Evolutionary conservation across 805 yeast species (phyloP), one percentile per base, ranked within the genome.

Genomic region (Metschnikowia corniflorae): DNA sequence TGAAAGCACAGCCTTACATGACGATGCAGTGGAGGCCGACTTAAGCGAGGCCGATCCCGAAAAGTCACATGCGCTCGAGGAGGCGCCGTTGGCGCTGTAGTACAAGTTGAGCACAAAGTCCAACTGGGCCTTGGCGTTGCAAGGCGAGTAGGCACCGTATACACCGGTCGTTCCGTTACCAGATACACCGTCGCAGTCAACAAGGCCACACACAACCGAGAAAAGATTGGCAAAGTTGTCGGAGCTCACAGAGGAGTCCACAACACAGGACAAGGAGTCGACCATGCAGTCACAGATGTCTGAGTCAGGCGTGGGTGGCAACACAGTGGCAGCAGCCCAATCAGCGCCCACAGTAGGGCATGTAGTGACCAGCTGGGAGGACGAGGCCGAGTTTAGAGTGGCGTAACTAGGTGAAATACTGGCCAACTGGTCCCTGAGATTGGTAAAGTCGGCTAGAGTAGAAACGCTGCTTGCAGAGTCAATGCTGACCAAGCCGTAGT

Each of bases 401-500:
- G 71, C 72, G 37, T 47, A 57, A 4, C 63, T 44, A 32, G 86
- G 86, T 38, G 71, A 42, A 44, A 82, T 60, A 16, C 57, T 49
- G 73, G 65, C 43, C 78, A 76, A 63, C 76, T 48, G 38, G 31
- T 37, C 26, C 50, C 46, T 48, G 43, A 48, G 80, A 69, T 60
- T 28, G 55, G 63, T 56, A 68, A 69, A 84, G 62, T 83, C 91
- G 31, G 60, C 61, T 63, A 80, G 63, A 39, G 91, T 82, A 77
- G 42, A 68, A 75, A 60, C 69, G n/a, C 60, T 42, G 47, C 57
- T 59, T 45, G 64, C 65, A 8, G 35, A 61, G 19, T 34, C 64
- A 44, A 78, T 61, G 36, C 75, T 47, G 36, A 83, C 89, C 56
- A 83, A 72, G 68, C 94, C 91, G 55, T 82, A 83, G 52, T 82